phyloP scores from a whole-genome alignment of 2,329 filamentous ascomycete species.

The Pseudogymnoascus sp. region DNA sequence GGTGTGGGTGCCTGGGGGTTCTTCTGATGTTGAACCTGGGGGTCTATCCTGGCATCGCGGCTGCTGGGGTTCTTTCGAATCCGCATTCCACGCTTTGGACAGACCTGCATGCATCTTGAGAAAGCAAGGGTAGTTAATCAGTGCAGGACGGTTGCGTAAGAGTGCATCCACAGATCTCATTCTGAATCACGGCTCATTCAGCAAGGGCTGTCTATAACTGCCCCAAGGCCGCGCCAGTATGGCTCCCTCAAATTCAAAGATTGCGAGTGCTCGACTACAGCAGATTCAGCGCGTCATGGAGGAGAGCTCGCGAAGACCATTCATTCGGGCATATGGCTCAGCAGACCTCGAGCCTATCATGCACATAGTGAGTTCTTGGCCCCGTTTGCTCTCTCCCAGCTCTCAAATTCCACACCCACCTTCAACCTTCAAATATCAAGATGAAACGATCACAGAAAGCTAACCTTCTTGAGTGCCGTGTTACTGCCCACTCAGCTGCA shows the following conservation, averaged over 20 bases:
- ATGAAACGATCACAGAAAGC: neutral
- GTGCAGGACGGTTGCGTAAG: conserved; percentile 7
- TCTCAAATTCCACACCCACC: neutral
- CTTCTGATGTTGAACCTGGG: neutral
- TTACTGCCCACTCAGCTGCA: conserved; percentile 1
- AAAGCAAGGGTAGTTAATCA: neutral
- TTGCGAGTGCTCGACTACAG: neutral
- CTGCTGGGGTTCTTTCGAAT: conserved; percentile 1
- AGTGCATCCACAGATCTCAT: neutral
- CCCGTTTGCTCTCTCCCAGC: neutral
- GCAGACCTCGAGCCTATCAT: neutral
- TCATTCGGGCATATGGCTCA: neutral
- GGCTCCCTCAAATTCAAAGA: conserved; percentile 6
- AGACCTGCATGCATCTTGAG: neutral
- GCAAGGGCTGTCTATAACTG: conserved; percentile 2
- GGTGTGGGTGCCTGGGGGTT: neutral
- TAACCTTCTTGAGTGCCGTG: neutral
- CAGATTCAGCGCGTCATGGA: conserved; percentile 2
- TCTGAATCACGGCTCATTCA: conserved; percentile 5
- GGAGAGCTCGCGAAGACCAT: neutral
- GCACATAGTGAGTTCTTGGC: neutral
- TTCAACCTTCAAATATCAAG: neutral
- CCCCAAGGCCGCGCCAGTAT: conserved; percentile 5
- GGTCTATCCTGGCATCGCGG: conserved; percentile 4
- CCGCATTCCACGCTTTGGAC: neutral